These are phyloP conservation scores for Sporisorium iseilematis-ciliati DNA, from an alignment of 1,284 basidiomycete genomes.

Conservation along the genomic window DNA sequence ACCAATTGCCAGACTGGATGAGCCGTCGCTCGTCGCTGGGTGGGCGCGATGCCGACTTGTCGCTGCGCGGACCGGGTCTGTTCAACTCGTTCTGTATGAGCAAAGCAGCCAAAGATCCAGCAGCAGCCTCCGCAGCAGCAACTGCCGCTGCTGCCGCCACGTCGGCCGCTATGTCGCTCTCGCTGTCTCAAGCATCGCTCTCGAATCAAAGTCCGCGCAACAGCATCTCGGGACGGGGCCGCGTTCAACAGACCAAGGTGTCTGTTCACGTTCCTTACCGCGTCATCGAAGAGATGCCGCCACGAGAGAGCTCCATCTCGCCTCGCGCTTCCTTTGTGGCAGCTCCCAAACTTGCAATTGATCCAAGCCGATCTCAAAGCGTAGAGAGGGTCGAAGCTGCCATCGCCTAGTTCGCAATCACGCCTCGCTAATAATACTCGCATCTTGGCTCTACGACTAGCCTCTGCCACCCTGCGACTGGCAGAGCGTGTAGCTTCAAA, in stretches of 20 bases:
- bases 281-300: slow-evolving; percentile 22
- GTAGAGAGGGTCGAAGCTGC: slow-evolving; percentile 13
- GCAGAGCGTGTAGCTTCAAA: too few relatives aligned
- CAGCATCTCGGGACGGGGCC: slow-evolving; percentile 40
- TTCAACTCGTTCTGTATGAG: slow-evolving; percentile 16
- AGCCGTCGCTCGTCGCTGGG: slow-evolving; percentile 44
- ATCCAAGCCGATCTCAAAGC: slow-evolving; percentile 19
- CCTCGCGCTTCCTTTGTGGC: slow-evolving; percentile 27
- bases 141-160: slow-evolving; percentile 3
- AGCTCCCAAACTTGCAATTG: slow-evolving; percentile 10
- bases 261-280: slow-evolving; percentile 38
- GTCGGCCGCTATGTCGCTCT: slow-evolving; percentile 9
- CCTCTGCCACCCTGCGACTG: too few relatives aligned
- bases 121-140: slow-evolving; percentile 7
- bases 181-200: slow-evolving; percentile 21
- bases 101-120: slow-evolving; percentile 18
- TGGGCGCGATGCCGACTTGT: slow-evolving; percentile 40
- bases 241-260: slow-evolving; percentile 25
- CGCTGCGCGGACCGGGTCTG: slow-evolving; percentile 30
- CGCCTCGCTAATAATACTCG: too few relatives aligned
- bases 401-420: not conserved
- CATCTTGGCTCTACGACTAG: too few relatives aligned
- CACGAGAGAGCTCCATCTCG: slow-evolving; percentile 23
- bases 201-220: slow-evolving; percentile 37
- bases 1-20: slow-evolving; percentile 51